These are phyloP conservation scores for Corchorus capsularis DNA, from an alignment of 345 rosid genomes.

Conservation along the genomic window DNA sequence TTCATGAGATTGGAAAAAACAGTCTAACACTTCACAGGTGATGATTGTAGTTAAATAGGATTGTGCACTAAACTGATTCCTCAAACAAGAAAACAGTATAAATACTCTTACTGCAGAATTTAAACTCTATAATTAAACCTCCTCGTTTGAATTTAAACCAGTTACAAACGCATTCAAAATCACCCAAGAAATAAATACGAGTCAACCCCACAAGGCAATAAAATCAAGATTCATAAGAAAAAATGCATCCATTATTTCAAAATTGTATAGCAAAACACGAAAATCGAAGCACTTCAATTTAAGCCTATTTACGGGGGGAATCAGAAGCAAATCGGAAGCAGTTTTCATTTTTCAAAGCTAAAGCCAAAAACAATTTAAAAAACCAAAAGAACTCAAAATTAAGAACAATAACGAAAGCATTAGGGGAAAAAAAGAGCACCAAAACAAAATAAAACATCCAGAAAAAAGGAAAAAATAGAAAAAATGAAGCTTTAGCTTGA, in stretches of 20 bases:
- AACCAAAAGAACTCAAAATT: background rate
- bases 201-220: background rate
- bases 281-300: background rate
- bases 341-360: background rate
- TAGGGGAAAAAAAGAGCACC: background rate
- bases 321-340: background rate
- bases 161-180: background rate
- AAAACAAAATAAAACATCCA: background rate
- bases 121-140: no score
- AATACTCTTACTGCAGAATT: no score
- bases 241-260: background rate
- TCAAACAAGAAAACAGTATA: no score
- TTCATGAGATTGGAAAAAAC: background rate
- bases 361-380: background rate
- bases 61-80: no score
- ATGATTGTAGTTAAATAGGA: no score
- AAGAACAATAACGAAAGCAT: background rate
- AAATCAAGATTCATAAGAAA: conserved; percentile 5
- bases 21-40: background rate
- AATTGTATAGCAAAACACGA: background rate
- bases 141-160: background rate
- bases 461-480: background rate
- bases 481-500: background rate
- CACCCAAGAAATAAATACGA: background rate
- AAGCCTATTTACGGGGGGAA: background rate